Evolutionary conservation across 108 stramenopile genomes (phyloP).

Genomic region (Craspedostauros australis): DNA sequence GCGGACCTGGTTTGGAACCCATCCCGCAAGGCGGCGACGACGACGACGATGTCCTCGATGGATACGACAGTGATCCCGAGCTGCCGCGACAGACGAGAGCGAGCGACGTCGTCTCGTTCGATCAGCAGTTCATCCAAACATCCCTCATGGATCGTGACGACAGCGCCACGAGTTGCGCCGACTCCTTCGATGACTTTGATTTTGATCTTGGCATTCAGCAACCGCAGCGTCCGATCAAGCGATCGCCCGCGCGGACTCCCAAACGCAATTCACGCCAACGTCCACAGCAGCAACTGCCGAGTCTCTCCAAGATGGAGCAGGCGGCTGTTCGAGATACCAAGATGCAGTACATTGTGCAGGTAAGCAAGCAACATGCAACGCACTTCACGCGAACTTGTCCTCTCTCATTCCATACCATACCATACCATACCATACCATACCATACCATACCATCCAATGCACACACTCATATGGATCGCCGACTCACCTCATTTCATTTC

Average conservation of each 20-base stretch:
- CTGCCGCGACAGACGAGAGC: background rate
- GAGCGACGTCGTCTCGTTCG: background rate
- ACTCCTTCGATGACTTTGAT: background rate
- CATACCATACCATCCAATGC: slow-evolving; percentile 12
- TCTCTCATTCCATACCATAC: no score
- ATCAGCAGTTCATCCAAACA: background rate
- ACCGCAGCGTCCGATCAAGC: background rate
- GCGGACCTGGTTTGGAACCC: slow-evolving; percentile 1
- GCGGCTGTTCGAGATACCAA: no score
- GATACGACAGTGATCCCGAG: slow-evolving; percentile 32
- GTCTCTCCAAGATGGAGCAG: no score
- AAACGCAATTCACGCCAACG: background rate
- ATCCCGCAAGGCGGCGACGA: no score
- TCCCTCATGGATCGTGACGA: background rate
- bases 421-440: slow-evolving; percentile 9
- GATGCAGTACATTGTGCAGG: no score
- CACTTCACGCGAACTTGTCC: background rate
- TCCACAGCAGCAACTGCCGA: no score
- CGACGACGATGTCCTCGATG: slow-evolving; percentile 13
- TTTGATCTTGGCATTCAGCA: background rate
- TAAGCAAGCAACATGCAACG: background rate
- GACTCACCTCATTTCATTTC: background rate
- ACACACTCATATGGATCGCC: background rate
- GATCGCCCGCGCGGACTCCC: background rate
- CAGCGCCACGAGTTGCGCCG: background rate